Evolutionary conservation across 2,329 filamentous ascomycete genomes (phyloP).

Genomic region (Hymenoscyphus fructigenus): DNA sequence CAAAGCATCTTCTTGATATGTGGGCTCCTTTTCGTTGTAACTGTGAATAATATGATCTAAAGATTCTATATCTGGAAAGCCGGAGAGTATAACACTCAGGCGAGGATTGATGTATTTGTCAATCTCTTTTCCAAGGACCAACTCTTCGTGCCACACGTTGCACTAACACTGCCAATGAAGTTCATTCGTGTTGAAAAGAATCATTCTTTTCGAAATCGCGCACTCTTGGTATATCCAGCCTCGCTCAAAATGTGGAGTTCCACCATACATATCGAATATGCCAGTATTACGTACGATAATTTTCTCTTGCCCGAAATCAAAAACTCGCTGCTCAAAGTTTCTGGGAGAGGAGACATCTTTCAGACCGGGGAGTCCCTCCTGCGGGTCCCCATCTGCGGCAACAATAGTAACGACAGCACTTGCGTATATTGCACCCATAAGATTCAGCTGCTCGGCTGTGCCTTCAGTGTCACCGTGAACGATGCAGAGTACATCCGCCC

Average conservation of each 20-base stretch:
- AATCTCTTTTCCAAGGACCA: slow-evolving; percentile 1
- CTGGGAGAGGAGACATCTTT: background rate
- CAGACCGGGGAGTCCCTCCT: background rate
- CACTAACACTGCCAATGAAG: background rate
- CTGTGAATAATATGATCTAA: background rate
- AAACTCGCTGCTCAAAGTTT: background rate
- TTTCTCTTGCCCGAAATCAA: background rate
- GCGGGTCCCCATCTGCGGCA: background rate
- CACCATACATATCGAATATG: background rate
- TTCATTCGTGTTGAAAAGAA: background rate
- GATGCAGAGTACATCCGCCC: background rate
- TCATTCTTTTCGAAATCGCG: slow-evolving; percentile 1
- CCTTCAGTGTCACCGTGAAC: slow-evolving; percentile 5
- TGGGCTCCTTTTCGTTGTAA: background rate
- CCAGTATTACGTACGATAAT: background rate
- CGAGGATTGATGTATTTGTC: background rate
- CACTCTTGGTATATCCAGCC: background rate
- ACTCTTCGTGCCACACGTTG: background rate
- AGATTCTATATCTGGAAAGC: background rate
- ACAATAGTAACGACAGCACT: slow-evolving; percentile 3
- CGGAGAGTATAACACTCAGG: background rate
- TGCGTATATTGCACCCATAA: slow-evolving; percentile 5
- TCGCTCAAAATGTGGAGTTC: background rate
- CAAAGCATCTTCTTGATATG: slow-evolving; percentile 1
- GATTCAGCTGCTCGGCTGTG: background rate